Base-by-base conservation (phyloP, 768 basidiomycete genomes). In the Scleroderma bovista region DNA sequence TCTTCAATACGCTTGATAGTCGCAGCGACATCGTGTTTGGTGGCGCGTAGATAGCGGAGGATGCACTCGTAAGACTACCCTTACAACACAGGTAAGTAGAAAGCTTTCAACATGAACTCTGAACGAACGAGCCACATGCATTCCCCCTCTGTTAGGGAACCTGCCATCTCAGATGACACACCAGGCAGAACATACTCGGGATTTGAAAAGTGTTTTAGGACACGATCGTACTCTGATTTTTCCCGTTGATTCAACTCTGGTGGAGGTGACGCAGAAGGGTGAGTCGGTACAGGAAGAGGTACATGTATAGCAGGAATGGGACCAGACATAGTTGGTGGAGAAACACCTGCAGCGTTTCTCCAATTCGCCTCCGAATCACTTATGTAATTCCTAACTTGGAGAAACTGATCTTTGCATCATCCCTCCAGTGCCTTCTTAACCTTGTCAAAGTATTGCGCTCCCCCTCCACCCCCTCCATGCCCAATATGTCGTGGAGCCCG, bases 1-100 rank as follows among this genome's bases (percentile, higher is more conserved):
- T 65, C 75, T 60, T 92, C 86, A 2, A 91, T 65, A 13, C 89
- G 75, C 33, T 75, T 71, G 48, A 90, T 83, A 3, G 81, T 77
- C 23, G 63, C 68, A n/a, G 72, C 60, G 7, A 70, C 64, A 49
- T 79, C 77, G 84, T 88, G 89, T 55, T 91, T 93, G 1, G 79
- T 74, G 2, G 91, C 91, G 38, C 89, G 82, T 33, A 89, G 67
- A 64, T 84, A 92, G 75, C 89, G 75, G 38, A 86, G 71, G 36
- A 91, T 64, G 64, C 86, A 88, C 55, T 91, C 89, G 59, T 77
- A 75, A 2, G 85, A 84, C 67, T 67, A 52, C n/a, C n/a, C n/a
- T 38, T 16, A 10, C 20, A 29, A 1, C 12, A 16, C 13, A 26
- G 16, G 24, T 33, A 38, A 34, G 70, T 33, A 16, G 32, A 39